Percentiles rank a stretch among this genome's conserved stretches.
These are phyloP conservation scores for Cladosporium cucumerinum DNA, from an alignment of 2,329 filamentous ascomycete genomes.

Conservation along the genomic window DNA sequence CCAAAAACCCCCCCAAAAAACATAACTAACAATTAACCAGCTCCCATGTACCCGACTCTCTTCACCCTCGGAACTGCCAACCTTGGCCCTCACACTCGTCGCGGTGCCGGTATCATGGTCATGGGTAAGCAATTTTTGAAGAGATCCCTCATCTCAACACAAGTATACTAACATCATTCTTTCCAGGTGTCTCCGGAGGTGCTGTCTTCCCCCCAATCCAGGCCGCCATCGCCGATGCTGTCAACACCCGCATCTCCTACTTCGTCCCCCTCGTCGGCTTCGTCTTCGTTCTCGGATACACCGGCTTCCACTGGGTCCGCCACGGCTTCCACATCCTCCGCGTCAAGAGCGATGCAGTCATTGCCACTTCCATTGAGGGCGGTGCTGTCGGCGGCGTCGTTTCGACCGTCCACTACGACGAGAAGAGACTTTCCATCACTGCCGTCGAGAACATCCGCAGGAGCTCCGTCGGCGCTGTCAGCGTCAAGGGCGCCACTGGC, in stretches of 20 bases:
- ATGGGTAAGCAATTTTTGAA: too few species aligned
- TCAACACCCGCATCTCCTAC: conserved; percentile 42
- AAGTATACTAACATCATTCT: too few species aligned
- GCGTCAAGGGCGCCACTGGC: conserved; percentile 29
- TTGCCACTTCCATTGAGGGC: conserved; percentile 32
- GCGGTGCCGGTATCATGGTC: conserved; percentile 41
- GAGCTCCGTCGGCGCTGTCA: conserved; percentile 26
- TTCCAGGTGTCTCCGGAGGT: conserved; percentile 36
- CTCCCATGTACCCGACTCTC: conserved; percentile 39
- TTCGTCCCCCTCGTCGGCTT: conserved; percentile 46
- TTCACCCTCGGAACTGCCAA: conserved; percentile 41
- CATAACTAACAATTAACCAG: too few species aligned
- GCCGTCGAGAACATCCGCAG: conserved; percentile 28
- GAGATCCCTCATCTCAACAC: too few species aligned
- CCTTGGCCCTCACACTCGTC: conserved; percentile 38
- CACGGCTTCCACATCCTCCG: conserved; percentile 34
- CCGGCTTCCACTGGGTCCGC: conserved; percentile 32
- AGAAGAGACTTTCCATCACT: conserved; percentile 31
- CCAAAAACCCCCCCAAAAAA: too few species aligned
- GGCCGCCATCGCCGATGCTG: conserved; percentile 40
- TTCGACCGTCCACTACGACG: conserved; percentile 34
- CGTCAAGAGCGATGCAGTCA: conserved; percentile 31
- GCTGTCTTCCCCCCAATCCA: conserved; percentile 39
- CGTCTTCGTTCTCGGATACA: conserved; percentile 39
- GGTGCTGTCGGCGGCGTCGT: conserved; percentile 35